Evolutionary conservation across 2,329 filamentous ascomycete genomes (phyloP).

Genomic region (Lizonia empirigonia): DNA sequence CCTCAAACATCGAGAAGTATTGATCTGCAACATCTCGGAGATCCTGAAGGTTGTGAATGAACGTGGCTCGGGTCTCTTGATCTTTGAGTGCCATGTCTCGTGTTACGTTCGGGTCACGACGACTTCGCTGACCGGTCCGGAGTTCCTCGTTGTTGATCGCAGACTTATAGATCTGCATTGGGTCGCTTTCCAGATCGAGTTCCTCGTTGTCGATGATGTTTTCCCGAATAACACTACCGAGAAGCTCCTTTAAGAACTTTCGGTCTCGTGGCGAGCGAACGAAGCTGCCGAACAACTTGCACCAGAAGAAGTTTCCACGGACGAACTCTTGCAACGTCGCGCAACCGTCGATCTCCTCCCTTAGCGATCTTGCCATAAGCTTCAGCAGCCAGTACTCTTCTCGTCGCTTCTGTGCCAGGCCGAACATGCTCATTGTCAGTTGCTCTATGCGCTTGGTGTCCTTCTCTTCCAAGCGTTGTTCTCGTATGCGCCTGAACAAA

Average conservation of each 20-base stretch:
- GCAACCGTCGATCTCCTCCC: slow-evolving; percentile 81
- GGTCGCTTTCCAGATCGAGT: slow-evolving; percentile 93
- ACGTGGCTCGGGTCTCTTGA: slow-evolving; percentile 86
- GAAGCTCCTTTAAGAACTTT: slow-evolving; percentile 85
- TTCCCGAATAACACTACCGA: slow-evolving; percentile 84
- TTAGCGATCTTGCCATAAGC: slow-evolving; percentile 78
- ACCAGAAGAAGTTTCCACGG: slow-evolving; percentile 92
- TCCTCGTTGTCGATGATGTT: slow-evolving; percentile 92
- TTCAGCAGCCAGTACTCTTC: slow-evolving; percentile 98
- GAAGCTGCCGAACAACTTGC: slow-evolving; percentile 83
- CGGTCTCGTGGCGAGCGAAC: slow-evolving; percentile 88
- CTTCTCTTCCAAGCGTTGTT: slow-evolving; percentile 84
- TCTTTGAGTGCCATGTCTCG: slow-evolving; percentile 96
- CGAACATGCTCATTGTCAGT: slow-evolving; percentile 94
- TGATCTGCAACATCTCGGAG: slow-evolving; percentile 93
- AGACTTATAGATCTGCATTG: slow-evolving; percentile 94
- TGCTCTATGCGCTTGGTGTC: slow-evolving; percentile 92
- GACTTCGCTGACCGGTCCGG: slow-evolving; percentile 82
- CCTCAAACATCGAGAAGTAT: slow-evolving; percentile 81
- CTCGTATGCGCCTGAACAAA: slow-evolving; percentile 81
- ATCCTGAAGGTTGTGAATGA: slow-evolving; percentile 93
- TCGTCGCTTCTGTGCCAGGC: slow-evolving; percentile 93
- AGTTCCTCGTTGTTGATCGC: slow-evolving; percentile 98
- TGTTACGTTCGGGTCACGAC: slow-evolving; percentile 80
- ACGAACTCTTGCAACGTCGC: slow-evolving; percentile 80